Evolutionary conservation across 768 basidiomycete genomes (phyloP).

Genomic region (Rhodotorula kratochvilovae): DNA sequence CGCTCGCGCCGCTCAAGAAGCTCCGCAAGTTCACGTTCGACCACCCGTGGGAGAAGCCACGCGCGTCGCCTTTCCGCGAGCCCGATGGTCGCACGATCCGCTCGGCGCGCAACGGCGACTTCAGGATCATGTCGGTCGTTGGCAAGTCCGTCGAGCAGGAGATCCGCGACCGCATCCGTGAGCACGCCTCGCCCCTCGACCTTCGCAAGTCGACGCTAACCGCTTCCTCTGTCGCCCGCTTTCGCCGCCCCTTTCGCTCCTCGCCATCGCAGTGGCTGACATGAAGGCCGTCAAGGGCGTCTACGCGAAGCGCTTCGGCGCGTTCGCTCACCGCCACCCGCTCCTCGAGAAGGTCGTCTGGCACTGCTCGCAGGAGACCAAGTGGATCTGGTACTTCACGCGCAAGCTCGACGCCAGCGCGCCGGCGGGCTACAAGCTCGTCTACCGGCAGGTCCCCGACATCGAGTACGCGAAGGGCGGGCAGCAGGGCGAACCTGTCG

Average conservation of each 20-base stretch:
- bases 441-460: background rate
- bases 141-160: background rate
- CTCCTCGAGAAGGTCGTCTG: background rate
- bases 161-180: background rate
- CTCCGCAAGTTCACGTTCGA: background rate
- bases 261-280: background rate
- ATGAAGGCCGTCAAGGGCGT: background rate
- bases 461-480: background rate
- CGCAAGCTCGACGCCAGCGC: background rate
- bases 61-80: background rate
- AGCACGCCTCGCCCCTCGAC: background rate
- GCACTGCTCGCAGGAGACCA: background rate
- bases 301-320: background rate
- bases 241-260: background rate
- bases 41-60: conserved; percentile 3
- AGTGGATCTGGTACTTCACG: background rate
- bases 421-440: background rate
- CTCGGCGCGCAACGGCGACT: background rate
- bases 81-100: conserved; percentile 8
- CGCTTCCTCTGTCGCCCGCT: background rate
- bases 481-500: too few species aligned
- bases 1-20: background rate
- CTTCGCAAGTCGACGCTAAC: background rate
- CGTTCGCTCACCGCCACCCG: background rate
- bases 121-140: background rate